Percentiles rank a stretch among this genome's conserved stretches.
These are phyloP conservation scores for Picea engelmannii DNA, from an alignment of 83 land plant genomes.

Conservation along the genomic window DNA sequence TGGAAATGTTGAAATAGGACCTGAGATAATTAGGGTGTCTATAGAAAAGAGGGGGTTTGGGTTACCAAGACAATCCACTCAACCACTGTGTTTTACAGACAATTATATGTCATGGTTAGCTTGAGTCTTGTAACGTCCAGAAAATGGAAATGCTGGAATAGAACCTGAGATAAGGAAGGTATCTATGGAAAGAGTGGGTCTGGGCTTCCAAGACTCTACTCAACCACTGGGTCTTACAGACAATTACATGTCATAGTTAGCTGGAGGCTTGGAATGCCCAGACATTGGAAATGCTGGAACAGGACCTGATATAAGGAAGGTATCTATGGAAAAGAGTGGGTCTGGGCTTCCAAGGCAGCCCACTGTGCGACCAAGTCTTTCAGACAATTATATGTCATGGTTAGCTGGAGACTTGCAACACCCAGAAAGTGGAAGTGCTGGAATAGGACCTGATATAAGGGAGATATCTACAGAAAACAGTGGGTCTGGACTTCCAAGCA, in stretches of 20 bases:
- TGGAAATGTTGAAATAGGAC: too few species aligned
- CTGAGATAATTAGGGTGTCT: too few species aligned
- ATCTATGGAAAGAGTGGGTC: background rate
- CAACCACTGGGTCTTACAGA: background rate
- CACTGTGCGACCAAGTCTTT: background rate
- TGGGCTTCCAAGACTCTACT: background rate
- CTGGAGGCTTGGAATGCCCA: background rate
- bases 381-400: background rate
- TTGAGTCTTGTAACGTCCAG: too few species aligned
- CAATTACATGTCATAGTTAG: background rate
- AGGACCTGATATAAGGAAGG: background rate
- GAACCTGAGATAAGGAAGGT: too few species aligned
- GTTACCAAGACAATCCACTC: background rate
- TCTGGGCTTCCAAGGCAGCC: background rate
- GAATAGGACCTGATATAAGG: slow-evolving; percentile 1
- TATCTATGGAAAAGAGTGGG: background rate
- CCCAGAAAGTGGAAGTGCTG: too few species aligned
- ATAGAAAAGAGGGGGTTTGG: too few species aligned
- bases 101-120: too few species aligned
- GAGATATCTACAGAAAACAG: too few species aligned
- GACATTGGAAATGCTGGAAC: background rate
- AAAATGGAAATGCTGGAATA: too few species aligned
- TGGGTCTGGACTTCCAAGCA: background rate
- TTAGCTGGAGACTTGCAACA: background rate
- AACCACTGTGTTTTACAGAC: too few species aligned